phyloP scores from a whole-genome alignment of 371 early-diverging fungal species.

The Smittium culicis region DNA sequence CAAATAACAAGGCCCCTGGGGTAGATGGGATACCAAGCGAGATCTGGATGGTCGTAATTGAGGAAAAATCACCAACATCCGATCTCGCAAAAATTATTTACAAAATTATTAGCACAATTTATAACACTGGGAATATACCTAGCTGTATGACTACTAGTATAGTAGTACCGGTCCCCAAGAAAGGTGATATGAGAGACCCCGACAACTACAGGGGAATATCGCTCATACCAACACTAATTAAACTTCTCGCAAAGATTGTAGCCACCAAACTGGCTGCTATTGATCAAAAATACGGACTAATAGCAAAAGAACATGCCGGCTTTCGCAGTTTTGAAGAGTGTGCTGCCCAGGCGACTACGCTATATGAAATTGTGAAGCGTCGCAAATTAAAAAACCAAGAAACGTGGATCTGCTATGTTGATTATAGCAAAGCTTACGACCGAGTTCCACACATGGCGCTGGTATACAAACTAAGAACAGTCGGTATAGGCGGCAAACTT shows the following conservation, averaged over 20 bases:
- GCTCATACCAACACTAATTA: background rate
- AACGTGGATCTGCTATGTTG: conserved; percentile 1
- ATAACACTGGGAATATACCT: background rate
- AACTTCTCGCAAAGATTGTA: conserved; percentile 1
- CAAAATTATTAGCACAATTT: background rate
- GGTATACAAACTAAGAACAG: background rate
- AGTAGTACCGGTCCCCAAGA: conserved; percentile 5
- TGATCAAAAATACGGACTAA: background rate
- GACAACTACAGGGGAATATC: conserved; percentile 8
- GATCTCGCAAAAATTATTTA: background rate
- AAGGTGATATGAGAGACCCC: conserved; percentile 2
- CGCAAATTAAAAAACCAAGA: background rate
- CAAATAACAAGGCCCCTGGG: conserved; percentile 1
- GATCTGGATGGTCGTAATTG: background rate
- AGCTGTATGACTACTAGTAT: background rate
- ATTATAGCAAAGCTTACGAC: conserved; percentile 2
- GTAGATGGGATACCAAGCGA: conserved; percentile 2
- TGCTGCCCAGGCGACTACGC: conserved; percentile 3
- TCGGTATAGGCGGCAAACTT: background rate
- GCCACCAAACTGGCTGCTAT: background rate
- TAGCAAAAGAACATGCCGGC: conserved; percentile 1
- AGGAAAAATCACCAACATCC: background rate
- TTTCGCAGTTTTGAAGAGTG: conserved; percentile 8
- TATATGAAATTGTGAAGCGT: conserved; percentile 3
- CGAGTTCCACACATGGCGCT: background rate